phyloP scores from a whole-genome alignment of 73 alveolate genomes.

The Paramecium caudatum region DNA sequence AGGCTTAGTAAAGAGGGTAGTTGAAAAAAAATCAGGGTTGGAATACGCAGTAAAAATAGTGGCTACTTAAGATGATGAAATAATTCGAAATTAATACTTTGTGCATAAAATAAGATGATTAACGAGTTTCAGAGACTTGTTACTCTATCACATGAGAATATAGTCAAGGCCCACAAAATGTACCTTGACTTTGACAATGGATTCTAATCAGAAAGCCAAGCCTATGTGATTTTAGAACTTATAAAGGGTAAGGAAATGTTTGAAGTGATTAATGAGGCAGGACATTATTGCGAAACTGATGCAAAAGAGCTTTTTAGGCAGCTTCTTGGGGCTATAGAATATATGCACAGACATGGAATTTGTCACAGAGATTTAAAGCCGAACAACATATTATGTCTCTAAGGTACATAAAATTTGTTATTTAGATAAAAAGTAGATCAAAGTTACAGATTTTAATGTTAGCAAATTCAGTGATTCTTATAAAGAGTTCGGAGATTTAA shows the following conservation, averaged over 20 bases:
- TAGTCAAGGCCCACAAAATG: constrained; percentile 71
- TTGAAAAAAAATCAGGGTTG: background rate
- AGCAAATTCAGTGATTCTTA: constrained; percentile 71
- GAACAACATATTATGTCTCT: constrained; percentile 64
- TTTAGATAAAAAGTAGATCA: constrained; percentile 56
- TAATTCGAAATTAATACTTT: constrained; percentile 28
- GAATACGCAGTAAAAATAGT: constrained; percentile 72
- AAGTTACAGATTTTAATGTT: constrained; percentile 76
- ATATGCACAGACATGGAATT: constrained; percentile 69
- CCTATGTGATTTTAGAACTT: constrained; percentile 63
- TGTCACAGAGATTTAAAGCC: constrained; percentile 79
- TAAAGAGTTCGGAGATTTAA: constrained; percentile 57
- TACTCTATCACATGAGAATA: constrained; percentile 69
- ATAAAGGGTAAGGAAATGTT: constrained; percentile 76
- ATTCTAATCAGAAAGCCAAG: constrained; percentile 66
- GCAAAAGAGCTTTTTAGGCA: constrained; percentile 66
- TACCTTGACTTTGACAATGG: constrained; percentile 67
- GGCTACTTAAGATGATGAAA: constrained; percentile 74
- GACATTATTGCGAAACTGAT: constrained; percentile 70
- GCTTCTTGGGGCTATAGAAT: constrained; percentile 65
- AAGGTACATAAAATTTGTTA: constrained; percentile 1
- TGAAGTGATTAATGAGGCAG: constrained; percentile 71
- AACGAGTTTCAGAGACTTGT: constrained; percentile 64
- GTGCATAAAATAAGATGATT: constrained; percentile 18
- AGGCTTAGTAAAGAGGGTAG: constrained; percentile 73